A percentile compares a stretch with the other conserved stretches of the same genome.
These are phyloP conservation scores for Salix caprea DNA, from an alignment of 345 rosid species.

Conservation along the genomic window DNA sequence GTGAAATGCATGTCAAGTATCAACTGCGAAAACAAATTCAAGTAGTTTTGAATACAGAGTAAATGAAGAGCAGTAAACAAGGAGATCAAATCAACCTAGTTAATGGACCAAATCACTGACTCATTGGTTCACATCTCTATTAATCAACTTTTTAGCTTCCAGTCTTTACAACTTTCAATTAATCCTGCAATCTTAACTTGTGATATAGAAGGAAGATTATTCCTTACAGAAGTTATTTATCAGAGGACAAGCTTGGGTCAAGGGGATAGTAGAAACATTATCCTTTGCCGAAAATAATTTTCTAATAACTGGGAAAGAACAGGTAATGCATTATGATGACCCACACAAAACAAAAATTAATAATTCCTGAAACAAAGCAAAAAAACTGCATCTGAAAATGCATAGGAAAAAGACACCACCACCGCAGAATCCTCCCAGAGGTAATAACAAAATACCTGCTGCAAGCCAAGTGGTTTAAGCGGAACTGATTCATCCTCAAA, in stretches of 20 bases:
- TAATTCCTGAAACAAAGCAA: too few species aligned
- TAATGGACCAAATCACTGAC: background rate
- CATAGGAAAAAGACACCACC: background rate
- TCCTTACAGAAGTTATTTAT: background rate
- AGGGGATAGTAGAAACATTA: background rate
- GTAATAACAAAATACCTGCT: constrained; percentile 51
- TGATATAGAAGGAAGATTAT: background rate
- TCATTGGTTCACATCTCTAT: background rate
- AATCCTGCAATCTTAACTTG: background rate
- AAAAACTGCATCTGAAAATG: too few species aligned
- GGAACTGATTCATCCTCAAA: constrained; percentile 77
- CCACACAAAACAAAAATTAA: background rate
- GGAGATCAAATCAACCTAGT: background rate
- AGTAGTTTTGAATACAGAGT: background rate
- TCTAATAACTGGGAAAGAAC: background rate
- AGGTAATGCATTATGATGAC: background rate
- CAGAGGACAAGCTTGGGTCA: background rate
- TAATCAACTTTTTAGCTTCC: background rate
- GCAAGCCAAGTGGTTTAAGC: constrained; percentile 74
- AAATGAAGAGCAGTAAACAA: background rate
- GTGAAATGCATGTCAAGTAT: constrained; percentile 99
- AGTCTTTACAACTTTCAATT: background rate
- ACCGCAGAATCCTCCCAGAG: background rate
- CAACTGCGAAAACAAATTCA: constrained; percentile 51
- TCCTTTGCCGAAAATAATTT: background rate